Base-by-base conservation (phyloP, 768 basidiomycete species). In the Pisolithus albus region DNA sequence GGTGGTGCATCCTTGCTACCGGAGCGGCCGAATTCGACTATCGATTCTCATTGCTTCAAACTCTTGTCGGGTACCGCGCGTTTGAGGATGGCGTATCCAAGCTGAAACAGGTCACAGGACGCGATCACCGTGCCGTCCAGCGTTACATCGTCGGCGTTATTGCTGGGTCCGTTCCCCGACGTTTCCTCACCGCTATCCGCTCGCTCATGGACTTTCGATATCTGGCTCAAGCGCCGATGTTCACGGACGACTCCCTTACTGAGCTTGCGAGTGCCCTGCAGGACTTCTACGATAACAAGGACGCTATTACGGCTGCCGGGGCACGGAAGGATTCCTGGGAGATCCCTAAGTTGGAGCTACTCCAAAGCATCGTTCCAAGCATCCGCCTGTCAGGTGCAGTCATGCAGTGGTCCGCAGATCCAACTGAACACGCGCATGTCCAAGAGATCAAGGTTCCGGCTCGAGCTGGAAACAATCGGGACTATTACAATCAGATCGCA, bases 51-150 rank as follows among this genome's bases (percentile, higher is more conserved):
- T 44, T 72, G n/a, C 58, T 76, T 9, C 72, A 74, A 21, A 61
- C 65, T 13, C 61, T 58, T 32, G 61, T 62, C 7, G 70, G 70
- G 2, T 71, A 64, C 56, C 55, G 63, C n/a, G 67, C 69, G n/a
- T 76, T 74, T 47, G 54, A 58, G 16, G 64, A 70, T 16, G 74
- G 74, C 0, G 67, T 76, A 9, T 72, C 69, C 10, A 54, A 56
- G n/a, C 45, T 76, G 24, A 75, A 75, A 46, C 73, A 75, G 52
- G 65, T 70, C 8, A 72, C 71, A 7, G 72, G 73, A 3, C 47
- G 62, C 13, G 72, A 74, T 40, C 70, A 74, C 49, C 53, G 63
- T 2, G 63, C 75, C 18, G 57, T 74, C 4, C 64, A 75, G 53
- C 49, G 59, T 2, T 66, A 68, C 46, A 53, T 75, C 10, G 47